Evolutionary conservation across 345 rosid genomes (phyloP).

Genomic region (Garcia nutans): DNA sequence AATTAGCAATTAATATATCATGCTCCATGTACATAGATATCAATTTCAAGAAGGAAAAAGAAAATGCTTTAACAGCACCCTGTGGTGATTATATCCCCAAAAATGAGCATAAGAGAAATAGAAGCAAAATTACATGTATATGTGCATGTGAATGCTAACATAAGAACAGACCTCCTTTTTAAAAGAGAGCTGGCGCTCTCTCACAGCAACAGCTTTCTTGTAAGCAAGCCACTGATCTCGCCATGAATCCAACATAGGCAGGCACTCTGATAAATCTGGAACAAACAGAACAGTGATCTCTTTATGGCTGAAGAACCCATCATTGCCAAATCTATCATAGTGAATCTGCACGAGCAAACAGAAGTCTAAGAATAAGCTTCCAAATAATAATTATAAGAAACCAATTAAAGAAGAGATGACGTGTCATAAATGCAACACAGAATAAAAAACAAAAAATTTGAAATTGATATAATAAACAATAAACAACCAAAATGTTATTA

Average conservation of each 20-base stretch:
- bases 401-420: neutral
- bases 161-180: conserved; percentile 44
- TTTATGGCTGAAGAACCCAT: conserved; percentile 80
- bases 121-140: neutral
- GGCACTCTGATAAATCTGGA: conserved; percentile 88
- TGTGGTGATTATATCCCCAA: neutral
- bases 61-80: neutral
- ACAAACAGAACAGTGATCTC: conserved; percentile 89
- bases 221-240: conserved; percentile 76
- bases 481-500: neutral
- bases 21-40: conserved; percentile 5
- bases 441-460: neutral
- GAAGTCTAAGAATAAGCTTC: conserved; percentile 7
- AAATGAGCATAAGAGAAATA: neutral
- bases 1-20: conserved; percentile 6
- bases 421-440: neutral
- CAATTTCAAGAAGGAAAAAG: neutral
- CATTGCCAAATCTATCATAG: conserved; percentile 82
- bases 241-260: conserved; percentile 83
- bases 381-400: conserved; percentile 5
- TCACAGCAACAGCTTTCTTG: conserved; percentile 64
- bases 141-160: too few relatives aligned
- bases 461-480: neutral
- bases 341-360: conserved; percentile 65
- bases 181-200: conserved; percentile 53